Percentiles rank a stretch among this genome's conserved stretches.
Conservation (phyloP, 2,329 filamentous ascomycete species). For the Cryoendolithus antarcticus region DNA sequence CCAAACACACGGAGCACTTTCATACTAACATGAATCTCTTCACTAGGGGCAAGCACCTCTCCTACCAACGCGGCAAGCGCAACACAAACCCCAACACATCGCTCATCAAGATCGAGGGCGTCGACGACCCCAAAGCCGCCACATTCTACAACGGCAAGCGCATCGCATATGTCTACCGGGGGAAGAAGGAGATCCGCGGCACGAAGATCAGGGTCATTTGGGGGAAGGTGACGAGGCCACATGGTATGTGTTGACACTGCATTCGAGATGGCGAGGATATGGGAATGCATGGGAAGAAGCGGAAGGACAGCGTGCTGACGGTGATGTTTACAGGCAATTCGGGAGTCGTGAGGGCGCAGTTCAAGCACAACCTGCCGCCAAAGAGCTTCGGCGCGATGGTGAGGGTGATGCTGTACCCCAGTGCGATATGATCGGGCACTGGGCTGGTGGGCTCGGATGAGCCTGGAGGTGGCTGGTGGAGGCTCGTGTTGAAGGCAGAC, state of each 20-base stretch:
- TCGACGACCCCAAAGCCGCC: slow-evolving; percentile 79
- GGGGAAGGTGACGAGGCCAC: slow-evolving; percentile 93
- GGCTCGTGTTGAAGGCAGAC: no score
- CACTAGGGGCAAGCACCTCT: slow-evolving; percentile 87
- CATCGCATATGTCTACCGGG: slow-evolving; percentile 97
- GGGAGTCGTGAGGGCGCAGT: slow-evolving; percentile 94
- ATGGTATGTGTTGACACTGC: slow-evolving; percentile 49
- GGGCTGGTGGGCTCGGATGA: no score
- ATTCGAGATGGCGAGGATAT: slow-evolving; percentile 4
- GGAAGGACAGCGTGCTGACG: slow-evolving; percentile 9
- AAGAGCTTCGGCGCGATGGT: slow-evolving; percentile 72
- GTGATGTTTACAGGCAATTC: slow-evolving; percentile 61
- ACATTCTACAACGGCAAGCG: slow-evolving; percentile 99
- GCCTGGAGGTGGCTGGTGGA: no score
- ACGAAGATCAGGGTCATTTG: slow-evolving; percentile 98
- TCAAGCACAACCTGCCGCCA: slow-evolving; percentile 88
- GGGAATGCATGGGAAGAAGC: not conserved
- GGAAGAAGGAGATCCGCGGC: slow-evolving; percentile 84
- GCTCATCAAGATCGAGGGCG: slow-evolving; percentile 98
- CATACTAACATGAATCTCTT: slow-evolving; percentile 6
- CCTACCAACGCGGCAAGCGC: slow-evolving; percentile 92
- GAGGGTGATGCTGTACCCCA: slow-evolving; percentile 29
- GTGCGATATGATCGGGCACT: slow-evolving; percentile 23
- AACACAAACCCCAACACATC: slow-evolving; percentile 68
- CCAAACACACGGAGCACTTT: not conserved